phyloP scores from a whole-genome alignment of 2,329 filamentous ascomycete genomes.

The Taxawa tesnikishii region DNA sequence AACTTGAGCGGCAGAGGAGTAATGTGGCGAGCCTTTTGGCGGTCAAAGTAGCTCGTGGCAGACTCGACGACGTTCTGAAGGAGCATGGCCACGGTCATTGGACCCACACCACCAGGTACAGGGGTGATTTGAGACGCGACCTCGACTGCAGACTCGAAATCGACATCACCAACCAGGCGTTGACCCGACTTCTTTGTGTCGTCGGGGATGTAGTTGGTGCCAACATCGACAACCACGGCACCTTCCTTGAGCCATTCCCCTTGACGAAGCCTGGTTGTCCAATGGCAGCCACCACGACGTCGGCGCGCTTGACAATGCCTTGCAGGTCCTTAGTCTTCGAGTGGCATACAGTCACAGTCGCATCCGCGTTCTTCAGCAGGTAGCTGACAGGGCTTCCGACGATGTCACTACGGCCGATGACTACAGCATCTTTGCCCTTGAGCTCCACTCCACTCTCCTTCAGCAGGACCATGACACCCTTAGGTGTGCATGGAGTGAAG shows the following conservation, averaged over 20 bases:
- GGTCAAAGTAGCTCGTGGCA: conserved; percentile 68
- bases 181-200: conserved; percentile 82
- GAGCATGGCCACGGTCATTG: conserved; percentile 98
- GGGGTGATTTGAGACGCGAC: conserved; percentile 91
- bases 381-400: conserved; percentile 96
- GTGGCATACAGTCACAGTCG: conserved; percentile 93
- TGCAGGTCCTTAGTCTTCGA: conserved; percentile 68
- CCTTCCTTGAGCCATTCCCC: conserved; percentile 94
- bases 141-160: conserved; percentile 71
- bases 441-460: conserved; percentile 72
- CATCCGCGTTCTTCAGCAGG: conserved; percentile 86
- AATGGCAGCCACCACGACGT: conserved; percentile 86
- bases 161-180: conserved; percentile 87
- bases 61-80: conserved; percentile 90
- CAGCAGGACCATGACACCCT: conserved; percentile 90
- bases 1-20: conserved; percentile 75
- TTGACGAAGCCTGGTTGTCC: conserved; percentile 79
- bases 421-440: conserved; percentile 84
- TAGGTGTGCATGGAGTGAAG: conserved; percentile 91
- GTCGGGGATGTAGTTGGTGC: conserved; percentile 91
- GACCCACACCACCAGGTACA: conserved; percentile 90
- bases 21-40: conserved; percentile 68
- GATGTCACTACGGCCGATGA: conserved; percentile 90
- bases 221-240: conserved; percentile 93
- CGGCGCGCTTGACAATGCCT: conserved; percentile 66